Evolutionary conservation across 2,329 filamentous ascomycete genomes (phyloP), one percentile per base, ranked within the genome.

Genomic region (Graphilbum ipis-grandicollis): DNA sequence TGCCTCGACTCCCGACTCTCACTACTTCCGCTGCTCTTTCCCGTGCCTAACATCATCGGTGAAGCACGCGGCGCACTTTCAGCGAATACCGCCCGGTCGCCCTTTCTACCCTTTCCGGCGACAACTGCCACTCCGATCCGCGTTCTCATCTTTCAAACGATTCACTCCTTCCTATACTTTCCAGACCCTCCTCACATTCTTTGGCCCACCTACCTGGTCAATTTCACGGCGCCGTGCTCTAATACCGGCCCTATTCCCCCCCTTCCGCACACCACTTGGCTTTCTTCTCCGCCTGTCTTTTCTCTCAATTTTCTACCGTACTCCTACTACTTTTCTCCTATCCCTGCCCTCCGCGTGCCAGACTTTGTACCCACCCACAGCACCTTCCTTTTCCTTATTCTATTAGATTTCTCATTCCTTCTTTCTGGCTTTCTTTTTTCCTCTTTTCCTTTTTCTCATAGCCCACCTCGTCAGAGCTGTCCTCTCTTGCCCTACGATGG

Each of bases 181-280:
- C 36, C 33, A 12, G 31, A 31, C 15, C 9, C 18, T 21, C 15
- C 25, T 38, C 31, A 26, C 31, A 25, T 29, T 17, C 30, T 31
- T 25, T 31, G 26, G 26, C 26, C 26, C 26, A 28, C 26, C n/a
- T 18, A 10, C 31, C 35, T 14, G 34, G 30, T 34, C 32, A 34
- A 34, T 37, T 33, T 36, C 35, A 34, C 38, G 38, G 25, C 19
- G 33, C 34, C 33, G 23, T 34, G 28, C 31, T 12, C 22, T 29
- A 23, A 34, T 33, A 32, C 37, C 25, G 28, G 33, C 32, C 40
- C 26, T 26, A 31, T 26, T 31, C 18, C 25, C 23, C 33, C 35
- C 18, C 33, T 19, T 34, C n/a, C n/a, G n/a, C n/a, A n/a, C n/a
- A n/a, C n/a, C n/a, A n/a, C n/a, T 29, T 14, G 9, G 9, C 29